Percentiles rank a stretch among this genome's conserved stretches.
These are phyloP conservation scores for Magnusiomyces suaveolens DNA, from an alignment of 1,139 yeast species.

Conservation along the genomic window DNA sequence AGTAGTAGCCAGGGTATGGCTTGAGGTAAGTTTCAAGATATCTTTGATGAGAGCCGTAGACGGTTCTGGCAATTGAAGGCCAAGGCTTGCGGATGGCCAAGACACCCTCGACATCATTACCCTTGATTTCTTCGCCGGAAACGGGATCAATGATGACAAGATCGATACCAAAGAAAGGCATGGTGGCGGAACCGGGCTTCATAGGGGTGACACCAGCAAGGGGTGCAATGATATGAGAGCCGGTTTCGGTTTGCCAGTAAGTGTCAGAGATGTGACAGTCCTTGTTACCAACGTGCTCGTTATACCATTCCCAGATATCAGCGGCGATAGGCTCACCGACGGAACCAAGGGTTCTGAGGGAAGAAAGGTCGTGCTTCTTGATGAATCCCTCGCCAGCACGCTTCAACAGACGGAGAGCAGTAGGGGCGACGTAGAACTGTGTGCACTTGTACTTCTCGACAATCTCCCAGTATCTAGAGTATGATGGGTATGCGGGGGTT, in stretches of 20 bases:
- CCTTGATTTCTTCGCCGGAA: constrained; percentile 62
- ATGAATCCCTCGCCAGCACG: constrained; percentile 78
- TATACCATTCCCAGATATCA: constrained; percentile 91
- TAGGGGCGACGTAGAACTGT: constrained; percentile 84
- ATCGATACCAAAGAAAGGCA: constrained; percentile 82
- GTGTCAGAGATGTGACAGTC: constrained; percentile 76
- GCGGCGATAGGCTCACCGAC: constrained; percentile 93
- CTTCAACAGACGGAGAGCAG: constrained; percentile 73
- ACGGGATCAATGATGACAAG: constrained; percentile 82
- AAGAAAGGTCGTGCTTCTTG: constrained; percentile 53
- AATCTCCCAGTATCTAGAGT: constrained; percentile 75
- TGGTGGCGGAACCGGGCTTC: constrained; percentile 86
- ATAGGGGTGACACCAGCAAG: constrained; percentile 81
- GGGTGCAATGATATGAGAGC: constrained; percentile 84
- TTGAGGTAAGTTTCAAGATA: constrained; percentile 79
- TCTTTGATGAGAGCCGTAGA: constrained; percentile 74
- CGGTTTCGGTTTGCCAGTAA: constrained; percentile 93
- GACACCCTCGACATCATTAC: constrained; percentile 86
- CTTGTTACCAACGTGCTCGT: constrained; percentile 67
- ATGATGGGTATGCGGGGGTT: constrained; percentile 76
- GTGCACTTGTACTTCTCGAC: constrained; percentile 68
- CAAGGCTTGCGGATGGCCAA: constrained; percentile 71
- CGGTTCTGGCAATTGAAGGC: constrained; percentile 93
- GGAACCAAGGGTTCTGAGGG: constrained; percentile 67
- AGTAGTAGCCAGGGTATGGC: constrained; percentile 86